Evolutionary conservation across 306 rosid species (phyloP), one percentile per base, ranked within the genome.

Genomic region (Phaseolus lunatus): DNA sequence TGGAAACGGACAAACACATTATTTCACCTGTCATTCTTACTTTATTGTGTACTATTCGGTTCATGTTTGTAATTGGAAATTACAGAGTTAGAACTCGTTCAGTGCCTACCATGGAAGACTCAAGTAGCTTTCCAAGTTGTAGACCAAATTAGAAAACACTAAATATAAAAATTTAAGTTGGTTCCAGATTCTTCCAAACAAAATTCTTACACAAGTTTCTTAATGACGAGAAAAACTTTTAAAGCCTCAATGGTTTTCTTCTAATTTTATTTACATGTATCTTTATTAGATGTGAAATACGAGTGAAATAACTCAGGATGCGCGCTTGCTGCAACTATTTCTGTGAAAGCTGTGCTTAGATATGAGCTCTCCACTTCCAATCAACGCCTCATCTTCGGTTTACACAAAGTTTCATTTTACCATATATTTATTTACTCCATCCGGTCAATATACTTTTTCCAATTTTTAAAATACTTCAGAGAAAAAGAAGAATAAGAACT

Each of bases 1-100:
- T 65, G 64, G 75, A 63, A 71, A 82, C 29, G 27, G 70, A 77
- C 79, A 77, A 82, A 77, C 62, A 44, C 64, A 50, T 53, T n/a
- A 63, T 72, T 79, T 70, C 72, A 65, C 74, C 47, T 4, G 9
- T 66, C 70, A 66, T 64, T 63, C 33, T 41, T 59, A 70, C 67
- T 72, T 64, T 71, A 31, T 18, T 52, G 22, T 52, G 49, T n/a
- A 72, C 44, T 44, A 24, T 52, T 1, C 18, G 8, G 24, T 44
- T 67, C 2, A 67, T 22, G 48, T 33, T 67, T 69, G 22, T 9
- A 24, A 53, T 1, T 64, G 19, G 2, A 23, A 45, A 20, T 18
- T 15, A 56, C 7, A 26, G 14, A 20, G 19, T 14, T 63, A 10
- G 18, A 64, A 31, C 23, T 6, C 50, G 3, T 75, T 59, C 74